Conservation (phyloP, 495 filamentous ascomycete genomes). For the Entonaema liquescens region DNA sequence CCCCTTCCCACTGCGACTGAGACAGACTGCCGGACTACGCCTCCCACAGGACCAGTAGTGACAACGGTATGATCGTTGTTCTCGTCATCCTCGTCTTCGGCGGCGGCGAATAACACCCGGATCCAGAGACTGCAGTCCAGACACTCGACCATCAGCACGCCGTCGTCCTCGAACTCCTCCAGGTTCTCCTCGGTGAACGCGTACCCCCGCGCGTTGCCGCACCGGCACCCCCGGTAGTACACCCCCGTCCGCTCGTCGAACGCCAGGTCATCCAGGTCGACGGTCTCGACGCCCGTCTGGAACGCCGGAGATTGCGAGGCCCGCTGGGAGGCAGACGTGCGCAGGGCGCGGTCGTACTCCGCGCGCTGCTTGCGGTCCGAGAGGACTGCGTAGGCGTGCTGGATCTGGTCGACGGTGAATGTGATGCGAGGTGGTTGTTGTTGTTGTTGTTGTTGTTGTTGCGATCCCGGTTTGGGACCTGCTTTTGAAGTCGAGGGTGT, state of each 20-base stretch:
- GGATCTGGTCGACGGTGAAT: constrained; percentile 80
- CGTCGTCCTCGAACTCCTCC: constrained; percentile 67
- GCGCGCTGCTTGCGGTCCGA: constrained; percentile 64
- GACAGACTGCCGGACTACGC: no score
- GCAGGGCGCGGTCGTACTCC: constrained; percentile 71
- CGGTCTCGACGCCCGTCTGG: constrained; percentile 75
- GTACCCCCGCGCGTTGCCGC: constrained; percentile 80
- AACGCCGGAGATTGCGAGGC: constrained; percentile 46
- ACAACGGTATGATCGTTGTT: neutral
- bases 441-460: neutral
- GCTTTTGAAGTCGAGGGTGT: constrained; percentile 26
- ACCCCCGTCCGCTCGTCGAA: constrained; percentile 58
- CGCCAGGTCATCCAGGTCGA: constrained; percentile 83
- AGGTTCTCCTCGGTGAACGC: constrained; percentile 74
- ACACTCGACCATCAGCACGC: constrained; percentile 80
- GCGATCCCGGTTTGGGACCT: constrained; percentile 20
- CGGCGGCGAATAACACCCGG: constrained; percentile 73
- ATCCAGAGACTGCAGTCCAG: constrained; percentile 84
- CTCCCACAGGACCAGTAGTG: neutral
- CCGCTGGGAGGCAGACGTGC: neutral
- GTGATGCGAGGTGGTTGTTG: constrained; percentile 7
- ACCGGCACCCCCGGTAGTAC: constrained; percentile 80
- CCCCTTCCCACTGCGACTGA: neutral
- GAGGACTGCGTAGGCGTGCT: constrained; percentile 76
- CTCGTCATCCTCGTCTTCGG: constrained; percentile 57